Conservation (phyloP, 805 yeast species). For the Cyberlindnera maritima region DNA sequence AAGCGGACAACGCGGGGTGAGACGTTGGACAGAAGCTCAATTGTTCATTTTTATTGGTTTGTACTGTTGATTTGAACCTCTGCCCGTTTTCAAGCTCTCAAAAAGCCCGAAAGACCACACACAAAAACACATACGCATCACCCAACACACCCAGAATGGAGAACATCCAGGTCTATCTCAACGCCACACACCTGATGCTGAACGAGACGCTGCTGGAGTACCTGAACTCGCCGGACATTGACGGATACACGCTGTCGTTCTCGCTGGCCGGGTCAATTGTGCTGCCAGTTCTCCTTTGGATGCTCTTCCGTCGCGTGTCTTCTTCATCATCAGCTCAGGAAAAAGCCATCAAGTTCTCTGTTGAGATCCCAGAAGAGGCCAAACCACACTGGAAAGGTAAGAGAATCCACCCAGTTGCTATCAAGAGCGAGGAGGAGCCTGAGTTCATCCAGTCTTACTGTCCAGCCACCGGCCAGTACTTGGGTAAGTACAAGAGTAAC, state of each 20-base stretch:
- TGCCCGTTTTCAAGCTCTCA: no score
- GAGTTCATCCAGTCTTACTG: slow-evolving; percentile 77
- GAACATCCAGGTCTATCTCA: slow-evolving; percentile 20
- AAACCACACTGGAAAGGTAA: slow-evolving; percentile 91
- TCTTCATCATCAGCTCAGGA: slow-evolving; percentile 11
- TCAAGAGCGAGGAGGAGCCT: slow-evolving; percentile 61
- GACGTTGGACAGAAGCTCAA: no score
- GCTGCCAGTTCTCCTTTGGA: slow-evolving; percentile 12
- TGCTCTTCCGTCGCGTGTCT: slow-evolving; percentile 13
- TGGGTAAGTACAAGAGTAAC: slow-evolving; percentile 69
- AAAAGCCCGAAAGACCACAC: no score
- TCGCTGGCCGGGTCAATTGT: slow-evolving; percentile 18
- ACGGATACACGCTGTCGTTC: slow-evolving; percentile 17
- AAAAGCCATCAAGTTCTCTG: slow-evolving; percentile 41
- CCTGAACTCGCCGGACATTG: slow-evolving; percentile 10
- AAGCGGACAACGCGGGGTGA: no score
- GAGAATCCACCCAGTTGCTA: slow-evolving; percentile 61
- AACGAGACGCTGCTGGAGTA: slow-evolving; percentile 26
- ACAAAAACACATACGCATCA: not conserved
- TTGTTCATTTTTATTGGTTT: no score
- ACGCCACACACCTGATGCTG: slow-evolving; percentile 21
- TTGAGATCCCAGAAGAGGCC: slow-evolving; percentile 72
- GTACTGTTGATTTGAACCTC: no score
- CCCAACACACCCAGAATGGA: slow-evolving; percentile 4
- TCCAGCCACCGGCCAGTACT: slow-evolving; percentile 92